Conservation (phyloP, 305 asterid genomes). For the Fraxinus velutina region DNA sequence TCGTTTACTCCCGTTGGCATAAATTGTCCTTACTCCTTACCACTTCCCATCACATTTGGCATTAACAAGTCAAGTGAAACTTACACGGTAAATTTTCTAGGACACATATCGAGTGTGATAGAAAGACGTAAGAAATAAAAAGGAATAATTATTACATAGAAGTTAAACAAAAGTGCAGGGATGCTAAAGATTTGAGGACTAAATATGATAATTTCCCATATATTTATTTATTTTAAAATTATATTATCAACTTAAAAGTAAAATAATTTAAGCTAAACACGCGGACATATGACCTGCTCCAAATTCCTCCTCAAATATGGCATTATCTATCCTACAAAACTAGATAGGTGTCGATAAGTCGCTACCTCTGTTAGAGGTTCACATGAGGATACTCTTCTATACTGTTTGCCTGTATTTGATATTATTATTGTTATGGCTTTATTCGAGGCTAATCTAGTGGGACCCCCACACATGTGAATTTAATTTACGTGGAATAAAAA, state of each 20-base stretch:
- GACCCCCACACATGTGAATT: background rate
- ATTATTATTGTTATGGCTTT: background rate
- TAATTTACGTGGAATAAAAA: background rate
- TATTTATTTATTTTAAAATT: background rate
- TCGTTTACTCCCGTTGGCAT: background rate
- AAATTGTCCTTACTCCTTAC: background rate
- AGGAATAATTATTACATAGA: background rate
- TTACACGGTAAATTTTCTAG: background rate
- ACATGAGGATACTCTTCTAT: background rate
- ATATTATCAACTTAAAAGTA: background rate
- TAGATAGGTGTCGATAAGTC: background rate
- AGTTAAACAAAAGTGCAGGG: background rate
- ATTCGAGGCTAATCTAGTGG: background rate
- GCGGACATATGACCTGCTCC: background rate
- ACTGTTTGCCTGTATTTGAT: background rate
- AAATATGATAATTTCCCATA: background rate
- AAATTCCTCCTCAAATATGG: background rate
- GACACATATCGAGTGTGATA: background rate
- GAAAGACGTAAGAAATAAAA: background rate
- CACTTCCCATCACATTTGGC: background rate
- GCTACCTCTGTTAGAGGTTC: background rate
- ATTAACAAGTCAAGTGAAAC: background rate
- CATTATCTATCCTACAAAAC: background rate
- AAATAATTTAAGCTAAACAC: background rate
- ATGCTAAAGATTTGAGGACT: background rate